A percentile compares a stretch with the other conserved stretches of the same genome.
Conservation (phyloP, 768 basidiomycete genomes). For the Rhodotorula paludigena region DNA sequence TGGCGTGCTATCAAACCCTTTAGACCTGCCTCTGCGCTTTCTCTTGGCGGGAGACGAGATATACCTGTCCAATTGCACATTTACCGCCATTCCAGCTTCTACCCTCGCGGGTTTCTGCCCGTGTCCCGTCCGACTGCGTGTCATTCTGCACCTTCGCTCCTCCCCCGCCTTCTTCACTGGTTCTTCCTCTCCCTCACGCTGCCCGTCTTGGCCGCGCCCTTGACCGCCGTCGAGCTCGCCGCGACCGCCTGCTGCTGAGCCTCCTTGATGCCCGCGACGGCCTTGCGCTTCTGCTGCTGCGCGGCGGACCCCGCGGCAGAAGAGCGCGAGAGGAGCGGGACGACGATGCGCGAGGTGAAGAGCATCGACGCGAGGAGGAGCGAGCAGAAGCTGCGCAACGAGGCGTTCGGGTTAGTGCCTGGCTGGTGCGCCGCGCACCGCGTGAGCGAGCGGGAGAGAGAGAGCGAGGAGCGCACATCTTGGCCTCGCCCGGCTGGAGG, state of each 20-base stretch:
- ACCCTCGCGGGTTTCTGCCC: too few relatives aligned
- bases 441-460: background rate
- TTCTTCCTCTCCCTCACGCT: constrained; percentile 18
- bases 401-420: too few relatives aligned
- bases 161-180: background rate
- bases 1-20: background rate
- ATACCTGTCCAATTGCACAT: too few relatives aligned
- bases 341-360: constrained; percentile 14
- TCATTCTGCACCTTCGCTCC: too few relatives aligned
- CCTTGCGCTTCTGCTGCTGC: constrained; percentile 1
- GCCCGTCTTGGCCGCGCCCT: background rate
- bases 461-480: constrained; percentile 18
- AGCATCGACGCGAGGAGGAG: constrained; percentile 33
- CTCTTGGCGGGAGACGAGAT: too few relatives aligned
- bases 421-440: too few relatives aligned
- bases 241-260: constrained; percentile 2
- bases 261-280: background rate
- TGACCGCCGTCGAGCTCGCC: constrained; percentile 13
- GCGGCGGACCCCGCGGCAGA: background rate
- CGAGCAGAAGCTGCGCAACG: constrained; percentile 22
- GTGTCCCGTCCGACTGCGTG: too few relatives aligned
- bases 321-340: constrained; percentile 4
- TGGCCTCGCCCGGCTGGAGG: constrained; percentile 32
- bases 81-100: too few relatives aligned
- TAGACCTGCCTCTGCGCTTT: too few relatives aligned